Evolutionary conservation across 2,329 filamentous ascomycete species (phyloP), one percentile per base, ranked within the genome.

Genomic region (Aspergillus unguis): DNA sequence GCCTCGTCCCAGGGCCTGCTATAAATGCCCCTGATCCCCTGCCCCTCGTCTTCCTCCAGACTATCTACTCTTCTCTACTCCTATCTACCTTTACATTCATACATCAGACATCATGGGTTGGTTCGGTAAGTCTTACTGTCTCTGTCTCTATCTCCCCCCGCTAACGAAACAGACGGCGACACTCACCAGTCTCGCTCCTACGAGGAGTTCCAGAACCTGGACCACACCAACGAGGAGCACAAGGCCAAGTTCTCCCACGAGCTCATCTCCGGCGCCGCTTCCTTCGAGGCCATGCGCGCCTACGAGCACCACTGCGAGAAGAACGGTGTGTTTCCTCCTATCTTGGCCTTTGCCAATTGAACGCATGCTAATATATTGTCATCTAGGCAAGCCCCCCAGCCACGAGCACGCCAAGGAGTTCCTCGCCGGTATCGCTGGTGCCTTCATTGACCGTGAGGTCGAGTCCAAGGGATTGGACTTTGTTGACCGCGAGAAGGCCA

Each of bases 331-430:
- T 64, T 6, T 38, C 31, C 6, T 3, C 27, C 10, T 4, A 23
- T n/a, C n/a, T n/a, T n/a, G n/a, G n/a, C n/a, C n/a, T n/a, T n/a
- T n/a, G n/a, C n/a, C n/a, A n/a, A n/a, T n/a, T n/a, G 28, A 1
- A 40, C 8, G n/a, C n/a, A 1, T 17, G 17, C 4, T 17, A 3
- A 25, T n/a, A 25, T 28, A 27, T 17, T 8, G 6, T 6, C 5
- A 11, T 0, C 26, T 4, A 87, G 85, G 86, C 73, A 82, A 90
- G 77, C 71, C 81, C 9, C 82, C 88, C 55, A 80, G 77, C 60
- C 88, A 92, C 75, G 76, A 72, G 36, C 85, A 88, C 64, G 89
- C 89, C 67, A 92, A 92, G 62, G 88, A 92, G 76, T 67, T 89
- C 44, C 73, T 92, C 17, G 87, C 83, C 25, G 87, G 86, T 55